Evolutionary conservation across 2,329 filamentous ascomycete genomes (phyloP).

Genomic region (Sporothrix brunneoviolacea): DNA sequence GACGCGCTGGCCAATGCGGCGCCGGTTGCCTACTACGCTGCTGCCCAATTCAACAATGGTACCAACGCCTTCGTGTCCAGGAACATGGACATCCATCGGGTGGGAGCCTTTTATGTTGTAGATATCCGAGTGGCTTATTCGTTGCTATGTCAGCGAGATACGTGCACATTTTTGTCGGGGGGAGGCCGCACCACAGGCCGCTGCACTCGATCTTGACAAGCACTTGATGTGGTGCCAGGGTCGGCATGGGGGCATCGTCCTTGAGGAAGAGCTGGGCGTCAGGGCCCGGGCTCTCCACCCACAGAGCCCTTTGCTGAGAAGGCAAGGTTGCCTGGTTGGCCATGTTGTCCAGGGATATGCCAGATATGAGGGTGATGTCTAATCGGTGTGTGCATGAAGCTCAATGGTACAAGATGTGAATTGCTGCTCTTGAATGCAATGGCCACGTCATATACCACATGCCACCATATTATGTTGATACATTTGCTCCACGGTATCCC

Average conservation of each 20-base stretch:
- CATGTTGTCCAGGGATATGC: no score
- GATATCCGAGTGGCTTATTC: constrained; percentile 11
- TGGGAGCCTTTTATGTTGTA: constrained; percentile 12
- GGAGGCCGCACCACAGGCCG: constrained; percentile 7
- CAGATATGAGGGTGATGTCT: no score
- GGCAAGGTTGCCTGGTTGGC: no score
- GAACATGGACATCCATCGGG: constrained; percentile 10
- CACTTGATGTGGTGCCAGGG: background rate
- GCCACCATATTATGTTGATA: no score
- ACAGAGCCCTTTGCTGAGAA: no score
- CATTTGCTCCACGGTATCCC: no score
- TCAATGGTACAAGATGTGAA: no score
- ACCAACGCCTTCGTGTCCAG: constrained; percentile 12
- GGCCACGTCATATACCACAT: no score
- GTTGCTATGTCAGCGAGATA: background rate
- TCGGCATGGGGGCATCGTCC: constrained; percentile 1
- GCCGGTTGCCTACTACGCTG: background rate
- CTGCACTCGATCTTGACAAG: constrained; percentile 9
- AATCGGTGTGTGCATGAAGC: no score
- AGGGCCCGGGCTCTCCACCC: constrained; percentile 4
- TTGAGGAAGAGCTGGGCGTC: constrained; percentile 6
- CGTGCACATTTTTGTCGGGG: no score
- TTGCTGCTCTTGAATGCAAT: no score
- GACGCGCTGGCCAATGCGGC: constrained; percentile 9
- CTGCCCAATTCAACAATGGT: constrained; percentile 1